Evolutionary conservation across 2,329 filamentous ascomycete genomes (phyloP), one percentile per base, ranked within the genome.

Genomic region (Fusarium robinianum): DNA sequence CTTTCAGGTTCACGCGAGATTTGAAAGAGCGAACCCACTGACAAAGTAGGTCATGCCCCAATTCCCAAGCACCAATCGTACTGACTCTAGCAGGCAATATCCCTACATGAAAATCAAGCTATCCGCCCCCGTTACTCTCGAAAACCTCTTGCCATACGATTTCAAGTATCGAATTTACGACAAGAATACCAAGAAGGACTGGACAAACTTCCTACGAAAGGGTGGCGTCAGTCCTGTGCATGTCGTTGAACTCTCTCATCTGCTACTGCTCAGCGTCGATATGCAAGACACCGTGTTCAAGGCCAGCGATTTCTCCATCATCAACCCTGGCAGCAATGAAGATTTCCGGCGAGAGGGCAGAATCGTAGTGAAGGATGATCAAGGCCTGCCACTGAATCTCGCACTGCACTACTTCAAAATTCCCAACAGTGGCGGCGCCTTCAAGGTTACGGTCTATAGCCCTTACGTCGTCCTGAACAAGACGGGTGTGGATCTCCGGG

Each of bases 91-190:
- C 46, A 87, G 84, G 44, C 80, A 85, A 49, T 99, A 99, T 64
- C 94, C 94, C 0, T 94, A 94, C 67, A 97, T 99, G 94, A 85
- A 84, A 46, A 78, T 99, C 54, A 88, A 91, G 56, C 79, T 99
- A 3, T 95, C 90, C 16, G 92, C 94, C 1, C 94, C 95, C 0
- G 83, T 99, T 10, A 92, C 96, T 35, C 79, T 99, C 5, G 92
- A 99, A 67, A 99, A 99, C 56, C 73, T 99, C 29, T 72, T 99
- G 24, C 94, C 94, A 0, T 97, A 94, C 64, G 94, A 99, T 69
- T 99, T 99, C 81, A 97, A 99, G 69, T 99, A 99, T 67, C 84
- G 92, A 41, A 97, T 99, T 41, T 99, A 97, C 63, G 94, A 99
- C 73, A 96, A 95, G 73, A 95, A 96, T 67, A 96, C 91, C 0